phyloP scores from a whole-genome alignment of 169 alveolate species.

The Plasmodium gonderi region DNA sequence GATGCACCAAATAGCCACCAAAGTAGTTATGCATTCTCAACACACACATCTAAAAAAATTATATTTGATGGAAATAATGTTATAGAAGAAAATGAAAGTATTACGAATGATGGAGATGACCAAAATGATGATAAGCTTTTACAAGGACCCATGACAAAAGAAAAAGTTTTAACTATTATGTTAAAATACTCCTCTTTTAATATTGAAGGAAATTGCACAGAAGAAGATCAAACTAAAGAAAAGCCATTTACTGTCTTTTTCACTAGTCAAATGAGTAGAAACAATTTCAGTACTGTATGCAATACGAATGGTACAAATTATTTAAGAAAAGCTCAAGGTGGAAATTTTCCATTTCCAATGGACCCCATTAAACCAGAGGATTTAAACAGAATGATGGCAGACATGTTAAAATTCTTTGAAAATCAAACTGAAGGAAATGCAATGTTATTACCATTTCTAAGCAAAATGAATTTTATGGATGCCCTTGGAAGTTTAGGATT shows the following conservation, averaged over 20 bases:
- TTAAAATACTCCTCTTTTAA: conserved; percentile 1
- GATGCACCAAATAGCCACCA: not conserved
- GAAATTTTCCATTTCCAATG: not conserved
- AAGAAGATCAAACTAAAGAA: not conserved
- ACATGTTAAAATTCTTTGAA: conserved; percentile 14
- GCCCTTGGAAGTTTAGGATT: not conserved
- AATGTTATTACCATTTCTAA: not conserved
- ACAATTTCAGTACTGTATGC: not conserved
- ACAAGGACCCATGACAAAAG: conserved; percentile 4
- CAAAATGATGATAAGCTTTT: not conserved
- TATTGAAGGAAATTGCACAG: conserved; percentile 19
- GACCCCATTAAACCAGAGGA: not conserved
- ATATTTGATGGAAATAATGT: not conserved
- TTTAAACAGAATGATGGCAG: conserved; percentile 23
- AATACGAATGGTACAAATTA: not conserved
- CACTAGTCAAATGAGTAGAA: not conserved
- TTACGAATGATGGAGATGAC: not conserved
- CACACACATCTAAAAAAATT: conserved; percentile 3
- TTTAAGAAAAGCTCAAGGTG: not conserved
- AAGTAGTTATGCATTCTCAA: not conserved
- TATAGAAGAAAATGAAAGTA: not conserved
- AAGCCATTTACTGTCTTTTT: not conserved
- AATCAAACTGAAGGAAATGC: not conserved
- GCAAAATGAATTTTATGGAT: not conserved
- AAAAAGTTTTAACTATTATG: conserved; percentile 6